phyloP scores from a whole-genome alignment of 352 stramenopile species.

The Phytophthora agathidicida region DNA sequence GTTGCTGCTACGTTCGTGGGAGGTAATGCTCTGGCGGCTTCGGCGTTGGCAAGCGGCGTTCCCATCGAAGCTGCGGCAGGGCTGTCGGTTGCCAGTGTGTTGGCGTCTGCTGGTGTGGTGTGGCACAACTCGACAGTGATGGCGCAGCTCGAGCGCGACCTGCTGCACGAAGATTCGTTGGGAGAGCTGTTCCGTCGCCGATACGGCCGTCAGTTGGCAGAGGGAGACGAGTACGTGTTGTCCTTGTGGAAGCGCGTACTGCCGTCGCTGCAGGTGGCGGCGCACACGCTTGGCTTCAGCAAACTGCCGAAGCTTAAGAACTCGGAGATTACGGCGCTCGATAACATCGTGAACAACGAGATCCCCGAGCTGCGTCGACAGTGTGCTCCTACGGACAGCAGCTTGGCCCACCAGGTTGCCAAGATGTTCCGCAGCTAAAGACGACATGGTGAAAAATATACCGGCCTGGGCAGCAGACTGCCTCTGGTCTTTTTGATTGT shows the following conservation, averaged over 20 bases:
- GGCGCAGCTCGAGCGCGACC: constrained; percentile 84
- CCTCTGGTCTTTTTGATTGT: constrained; percentile 20
- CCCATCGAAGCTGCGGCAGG: constrained; percentile 85
- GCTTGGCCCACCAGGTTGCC: constrained; percentile 85
- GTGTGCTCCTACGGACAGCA: constrained; percentile 79
- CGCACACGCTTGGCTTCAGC: constrained; percentile 87
- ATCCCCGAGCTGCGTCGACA: constrained; percentile 90
- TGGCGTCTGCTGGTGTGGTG: constrained; percentile 85
- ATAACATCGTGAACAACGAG: constrained; percentile 90
- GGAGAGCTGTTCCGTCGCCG: constrained; percentile 92
- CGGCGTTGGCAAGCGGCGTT: constrained; percentile 79
- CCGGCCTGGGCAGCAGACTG: constrained; percentile 11
- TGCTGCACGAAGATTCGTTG: constrained; percentile 89
- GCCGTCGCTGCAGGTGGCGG: constrained; percentile 79
- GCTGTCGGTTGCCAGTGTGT: constrained; percentile 76
- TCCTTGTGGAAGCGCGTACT: constrained; percentile 94
- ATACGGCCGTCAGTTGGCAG: constrained; percentile 95
- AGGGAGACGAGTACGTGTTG: constrained; percentile 97
- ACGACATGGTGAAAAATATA: constrained; percentile 24
- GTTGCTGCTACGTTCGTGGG: constrained; percentile 67
- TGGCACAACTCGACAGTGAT: constrained; percentile 92
- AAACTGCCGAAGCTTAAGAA: constrained; percentile 88
- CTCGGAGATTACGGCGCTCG: constrained; percentile 83
- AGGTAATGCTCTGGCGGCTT: constrained; percentile 75
- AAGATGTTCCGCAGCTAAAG: constrained; percentile 80